Base-by-base conservation (phyloP, 352 stramenopile genomes). In the Peronosclerospora sorghi region DNA sequence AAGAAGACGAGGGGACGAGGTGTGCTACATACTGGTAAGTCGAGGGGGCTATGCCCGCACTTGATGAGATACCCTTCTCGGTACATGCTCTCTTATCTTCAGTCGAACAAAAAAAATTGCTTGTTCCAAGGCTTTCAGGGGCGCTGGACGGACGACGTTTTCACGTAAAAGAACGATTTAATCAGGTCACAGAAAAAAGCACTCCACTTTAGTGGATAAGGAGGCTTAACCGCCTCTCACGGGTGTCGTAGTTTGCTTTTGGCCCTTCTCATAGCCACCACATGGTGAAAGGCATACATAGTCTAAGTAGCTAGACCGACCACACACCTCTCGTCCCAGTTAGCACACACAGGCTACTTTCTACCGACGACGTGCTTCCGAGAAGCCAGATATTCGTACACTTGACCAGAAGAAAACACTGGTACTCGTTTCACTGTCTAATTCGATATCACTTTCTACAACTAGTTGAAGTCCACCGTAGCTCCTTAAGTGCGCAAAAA, bases 1-100 rank as follows among this genome's bases (percentile, higher is more conserved):
- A 19, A 8, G 18, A 12, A n/a, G n/a, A n/a, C n/a, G 1, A 14
- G 8, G 18, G 18, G 18, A 3, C 5, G 4, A 32, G n/a, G n/a
- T n/a, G 13, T 2, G 13, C 13, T 19, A 8, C 20, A 29, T 60
- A 86, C 71, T 54, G 71, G 62, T 44, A 63, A 34, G 40, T 84
- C 73, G 45, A 75, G 80, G 24, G 35, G 41, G 27, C 53, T 61
- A 17, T 55, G 60, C 1, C 62, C 68, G 32, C 69, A 83, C 50
- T 79, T 75, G 51, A 86, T 60, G 43, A 89, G 59, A 38, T 84
- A 89, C 43, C 76, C 76, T 50, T 89, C 76, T 49, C 76, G 65
- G 51, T 89, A 89, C 76, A 89, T 89, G 38, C 13, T 27, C 5
- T 35, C 2, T 17, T 5, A 7, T 9, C 9, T n/a, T 35, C 0